Percentiles rank a stretch among this genome's conserved stretches.
phyloP scores from a whole-genome alignment of 1,139 yeast species.

The Lodderomyces metapsilosis region DNA sequence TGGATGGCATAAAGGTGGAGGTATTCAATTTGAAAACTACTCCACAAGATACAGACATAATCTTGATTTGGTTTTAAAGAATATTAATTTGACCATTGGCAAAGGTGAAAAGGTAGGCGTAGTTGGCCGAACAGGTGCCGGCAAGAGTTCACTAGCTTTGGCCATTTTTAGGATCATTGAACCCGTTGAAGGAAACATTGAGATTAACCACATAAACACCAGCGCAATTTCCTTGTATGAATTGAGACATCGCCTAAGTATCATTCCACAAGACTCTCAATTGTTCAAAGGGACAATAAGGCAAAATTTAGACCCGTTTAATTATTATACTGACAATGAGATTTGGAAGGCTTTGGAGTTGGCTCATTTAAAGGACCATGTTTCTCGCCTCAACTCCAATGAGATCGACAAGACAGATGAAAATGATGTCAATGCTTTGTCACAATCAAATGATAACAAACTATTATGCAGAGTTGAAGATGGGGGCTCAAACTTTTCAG shows the following conservation, averaged over 20 bases:
- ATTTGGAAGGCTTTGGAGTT: conserved; percentile 54
- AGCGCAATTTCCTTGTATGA: conserved; percentile 46
- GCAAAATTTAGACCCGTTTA: conserved; percentile 61
- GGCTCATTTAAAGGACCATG: conserved; percentile 52
- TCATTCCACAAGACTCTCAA: conserved; percentile 72
- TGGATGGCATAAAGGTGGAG: conserved; percentile 29
- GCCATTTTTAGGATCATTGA: conserved; percentile 35
- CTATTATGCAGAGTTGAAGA: conserved; percentile 52
- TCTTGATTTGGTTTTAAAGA: conserved; percentile 30
- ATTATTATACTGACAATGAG: conserved; percentile 48
- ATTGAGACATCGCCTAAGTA: conserved; percentile 54
- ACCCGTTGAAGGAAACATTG: conserved; percentile 26
- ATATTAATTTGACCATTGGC: conserved; percentile 23
- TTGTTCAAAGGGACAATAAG: conserved; percentile 62
- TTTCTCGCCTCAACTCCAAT: conserved; percentile 26
- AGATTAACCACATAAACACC: conserved; percentile 51
- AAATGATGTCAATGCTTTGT: conserved; percentile 18
- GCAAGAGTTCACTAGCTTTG: conserved; percentile 32
- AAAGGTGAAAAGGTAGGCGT: conserved; percentile 33
- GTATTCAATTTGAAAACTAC: conserved; percentile 26
- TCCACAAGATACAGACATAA: conserved; percentile 30
- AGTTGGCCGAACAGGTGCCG: conserved; percentile 39
- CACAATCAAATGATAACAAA: conserved; percentile 13
- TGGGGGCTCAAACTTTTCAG: conserved; percentile 72
- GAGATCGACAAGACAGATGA: conserved; percentile 12